Conservation (phyloP, 768 basidiomycete species). For the Termitomyces sp. region DNA sequence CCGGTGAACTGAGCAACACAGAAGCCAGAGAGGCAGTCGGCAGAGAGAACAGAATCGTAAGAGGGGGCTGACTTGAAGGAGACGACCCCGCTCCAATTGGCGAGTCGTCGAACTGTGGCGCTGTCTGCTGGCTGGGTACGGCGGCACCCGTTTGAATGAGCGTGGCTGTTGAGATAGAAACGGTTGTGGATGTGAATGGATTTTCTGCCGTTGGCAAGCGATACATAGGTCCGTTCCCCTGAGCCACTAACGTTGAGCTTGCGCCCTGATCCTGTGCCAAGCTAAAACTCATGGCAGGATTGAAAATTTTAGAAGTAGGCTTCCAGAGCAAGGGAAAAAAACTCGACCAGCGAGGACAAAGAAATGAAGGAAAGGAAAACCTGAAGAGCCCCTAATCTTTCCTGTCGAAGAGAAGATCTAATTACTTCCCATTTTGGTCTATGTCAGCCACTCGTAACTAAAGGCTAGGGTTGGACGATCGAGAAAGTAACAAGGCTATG, state of each 20-base stretch:
- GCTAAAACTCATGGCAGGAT: conserved; percentile 4
- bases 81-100: not conserved
- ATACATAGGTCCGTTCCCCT: not conserved
- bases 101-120: conserved; percentile 8
- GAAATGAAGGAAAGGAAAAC: not conserved
- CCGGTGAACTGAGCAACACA: not conserved
- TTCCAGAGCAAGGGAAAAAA: conserved; percentile 17
- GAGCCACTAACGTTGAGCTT: not conserved
- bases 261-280: not conserved
- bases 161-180: not conserved
- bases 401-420: not conserved
- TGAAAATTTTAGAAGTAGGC: conserved; percentile 5
- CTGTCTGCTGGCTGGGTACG: not conserved
- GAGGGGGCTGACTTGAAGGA: conserved; percentile 7
- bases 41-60: conserved; percentile 1
- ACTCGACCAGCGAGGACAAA: conserved; percentile 20
- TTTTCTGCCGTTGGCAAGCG: not conserved
- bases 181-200: not conserved
- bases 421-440: not conserved
- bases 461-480: not conserved
- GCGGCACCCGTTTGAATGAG: not conserved
- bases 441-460: conserved; percentile 9
- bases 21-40: conserved; percentile 2
- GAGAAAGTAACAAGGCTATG: not conserved
- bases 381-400: conserved; percentile 1